Percentiles rank a stretch among this genome's conserved stretches.
Conservation (phyloP, 768 basidiomycete genomes). For the Lenzites betulinus region DNA sequence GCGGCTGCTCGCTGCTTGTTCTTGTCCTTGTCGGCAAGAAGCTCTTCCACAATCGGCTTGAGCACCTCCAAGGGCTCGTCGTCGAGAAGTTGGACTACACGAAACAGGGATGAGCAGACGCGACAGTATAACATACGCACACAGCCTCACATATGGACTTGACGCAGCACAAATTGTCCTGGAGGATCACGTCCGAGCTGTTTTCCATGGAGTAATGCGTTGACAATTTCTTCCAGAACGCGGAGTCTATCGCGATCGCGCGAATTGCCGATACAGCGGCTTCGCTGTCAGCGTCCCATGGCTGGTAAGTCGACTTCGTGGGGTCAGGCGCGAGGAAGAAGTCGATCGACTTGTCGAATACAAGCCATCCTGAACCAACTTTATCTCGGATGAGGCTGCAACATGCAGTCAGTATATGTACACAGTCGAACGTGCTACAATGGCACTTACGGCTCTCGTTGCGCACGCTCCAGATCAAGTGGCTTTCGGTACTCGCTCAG, state of each 20-base stretch:
- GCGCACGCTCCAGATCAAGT: constrained; percentile 38
- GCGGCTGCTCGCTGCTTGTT: constrained; percentile 89
- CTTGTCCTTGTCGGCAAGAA: constrained; percentile 72
- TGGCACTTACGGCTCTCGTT: constrained; percentile 47
- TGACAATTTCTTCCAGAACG: constrained; percentile 71
- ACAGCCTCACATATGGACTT: constrained; percentile 69
- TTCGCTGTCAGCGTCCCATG: constrained; percentile 59
- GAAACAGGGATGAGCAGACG: not conserved
- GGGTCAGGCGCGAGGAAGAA: constrained; percentile 51
- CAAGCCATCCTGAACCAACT: constrained; percentile 67
- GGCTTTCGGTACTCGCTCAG: constrained; percentile 57
- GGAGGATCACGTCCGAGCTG: constrained; percentile 58
- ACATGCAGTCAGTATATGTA: constrained; percentile 4
- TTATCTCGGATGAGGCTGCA: constrained; percentile 57
- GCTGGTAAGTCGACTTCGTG: constrained; percentile 51
- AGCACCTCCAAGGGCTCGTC: constrained; percentile 67
- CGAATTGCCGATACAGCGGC: constrained; percentile 53
- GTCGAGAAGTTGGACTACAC: constrained; percentile 74
- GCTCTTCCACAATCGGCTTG: constrained; percentile 58
- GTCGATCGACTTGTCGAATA: constrained; percentile 51
- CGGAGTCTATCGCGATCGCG: constrained; percentile 44
- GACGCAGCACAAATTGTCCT: constrained; percentile 71
- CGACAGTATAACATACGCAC: not conserved
- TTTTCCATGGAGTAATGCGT: constrained; percentile 80
- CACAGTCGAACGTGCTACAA: not conserved